Conservation (phyloP, 2,329 filamentous ascomycete genomes). For the Aureobasidium sp. region DNA sequence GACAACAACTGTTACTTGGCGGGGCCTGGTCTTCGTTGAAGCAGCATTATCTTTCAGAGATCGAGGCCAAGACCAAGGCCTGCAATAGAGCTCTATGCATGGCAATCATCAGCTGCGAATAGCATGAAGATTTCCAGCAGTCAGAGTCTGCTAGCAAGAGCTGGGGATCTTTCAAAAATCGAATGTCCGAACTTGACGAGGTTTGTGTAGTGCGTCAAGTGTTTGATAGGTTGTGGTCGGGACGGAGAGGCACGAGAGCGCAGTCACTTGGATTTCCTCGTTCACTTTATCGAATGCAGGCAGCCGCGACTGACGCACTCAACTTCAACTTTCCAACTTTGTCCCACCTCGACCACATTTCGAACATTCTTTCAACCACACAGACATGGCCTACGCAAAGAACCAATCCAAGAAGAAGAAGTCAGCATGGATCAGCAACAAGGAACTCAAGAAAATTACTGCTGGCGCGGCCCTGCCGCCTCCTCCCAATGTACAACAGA, state of each 20-base stretch:
- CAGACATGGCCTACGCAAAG: background rate
- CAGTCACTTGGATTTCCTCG: background rate
- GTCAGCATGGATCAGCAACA: slow-evolving; percentile 16
- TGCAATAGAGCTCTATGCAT: no score
- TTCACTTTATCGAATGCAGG: background rate
- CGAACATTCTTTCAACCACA: background rate
- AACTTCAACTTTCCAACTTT: background rate
- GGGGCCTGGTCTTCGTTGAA: no score
- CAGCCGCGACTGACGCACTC: slow-evolving; percentile 2
- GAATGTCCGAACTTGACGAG: no score
- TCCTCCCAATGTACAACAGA: background rate
- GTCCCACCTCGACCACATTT: background rate
- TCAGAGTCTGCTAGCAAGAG: background rate
- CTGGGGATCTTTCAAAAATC: background rate
- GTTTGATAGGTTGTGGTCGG: background rate
- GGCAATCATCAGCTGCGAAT: background rate
- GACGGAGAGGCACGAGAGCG: background rate
- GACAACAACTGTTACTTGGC: no score
- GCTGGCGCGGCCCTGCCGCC: background rate
- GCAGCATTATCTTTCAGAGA: no score
- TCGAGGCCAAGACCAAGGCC: no score
- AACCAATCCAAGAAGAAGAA: background rate
- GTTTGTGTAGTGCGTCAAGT: background rate
- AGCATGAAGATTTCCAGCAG: background rate
- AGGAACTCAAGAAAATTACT: slow-evolving; percentile 3